phyloP scores from a whole-genome alignment of 2,329 filamentous ascomycete genomes.

The Gyromitra esculenta region DNA sequence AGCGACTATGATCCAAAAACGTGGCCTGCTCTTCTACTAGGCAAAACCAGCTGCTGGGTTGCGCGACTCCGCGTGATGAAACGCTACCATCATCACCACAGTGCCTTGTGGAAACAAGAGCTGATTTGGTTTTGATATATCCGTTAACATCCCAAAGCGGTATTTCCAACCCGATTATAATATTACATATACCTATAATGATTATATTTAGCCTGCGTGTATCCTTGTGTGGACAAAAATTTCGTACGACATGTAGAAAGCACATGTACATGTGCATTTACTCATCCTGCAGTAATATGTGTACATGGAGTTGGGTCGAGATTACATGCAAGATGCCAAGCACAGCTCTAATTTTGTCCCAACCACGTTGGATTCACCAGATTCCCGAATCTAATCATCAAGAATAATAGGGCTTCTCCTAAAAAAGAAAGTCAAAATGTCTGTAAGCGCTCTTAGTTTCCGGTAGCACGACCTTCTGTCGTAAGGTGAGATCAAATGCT shows the following conservation, averaged over 20 bases:
- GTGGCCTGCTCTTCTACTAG: too few relatives aligned
- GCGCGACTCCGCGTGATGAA: not conserved
- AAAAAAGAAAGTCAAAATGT: not conserved
- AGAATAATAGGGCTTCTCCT: not conserved
- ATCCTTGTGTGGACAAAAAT: too few relatives aligned
- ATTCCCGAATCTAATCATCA: not conserved
- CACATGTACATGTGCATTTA: not conserved
- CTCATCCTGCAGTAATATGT: not conserved
- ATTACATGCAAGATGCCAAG: not conserved
- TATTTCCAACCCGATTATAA: too few relatives aligned
- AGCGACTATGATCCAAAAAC: too few relatives aligned
- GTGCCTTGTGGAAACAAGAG: too few relatives aligned
- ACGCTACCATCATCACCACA: not conserved
- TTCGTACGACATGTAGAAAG: too few relatives aligned
- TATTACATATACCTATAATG: too few relatives aligned
- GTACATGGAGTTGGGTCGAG: not conserved
- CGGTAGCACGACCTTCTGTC: not conserved
- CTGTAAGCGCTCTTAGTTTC: not conserved
- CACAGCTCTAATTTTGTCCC: too few relatives aligned
- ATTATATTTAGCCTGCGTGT: too few relatives aligned
- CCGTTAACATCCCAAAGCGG: too few relatives aligned
- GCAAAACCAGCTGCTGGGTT: not conserved
- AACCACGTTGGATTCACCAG: not conserved
- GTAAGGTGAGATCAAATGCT: slow-evolving; percentile 9
- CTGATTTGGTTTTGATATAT: too few relatives aligned